Conservation (phyloP, 805 yeast species). For the Candida pseudofarinosa region DNA sequence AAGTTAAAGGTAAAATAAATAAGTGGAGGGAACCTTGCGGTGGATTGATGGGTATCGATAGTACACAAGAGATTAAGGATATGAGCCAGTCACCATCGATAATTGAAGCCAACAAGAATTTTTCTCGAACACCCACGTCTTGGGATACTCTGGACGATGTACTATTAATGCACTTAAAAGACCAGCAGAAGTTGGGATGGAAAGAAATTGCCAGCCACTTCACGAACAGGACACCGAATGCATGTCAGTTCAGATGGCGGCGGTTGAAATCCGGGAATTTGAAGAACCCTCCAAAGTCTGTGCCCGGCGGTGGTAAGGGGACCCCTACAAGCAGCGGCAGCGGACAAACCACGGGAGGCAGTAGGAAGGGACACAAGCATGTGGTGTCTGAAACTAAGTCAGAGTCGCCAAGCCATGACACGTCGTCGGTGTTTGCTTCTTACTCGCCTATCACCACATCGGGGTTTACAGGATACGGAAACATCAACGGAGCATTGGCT, state of each 20-base stretch:
- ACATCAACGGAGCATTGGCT: conserved; percentile 39
- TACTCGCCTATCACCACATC: conserved; percentile 33
- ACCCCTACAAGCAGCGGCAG: conserved; percentile 1
- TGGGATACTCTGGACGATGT: conserved; percentile 48
- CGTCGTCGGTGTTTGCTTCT: conserved; percentile 17
- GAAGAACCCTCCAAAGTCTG: conserved; percentile 41
- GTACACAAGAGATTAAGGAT: neutral
- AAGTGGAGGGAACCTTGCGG: neutral
- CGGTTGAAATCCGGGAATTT: conserved; percentile 41
- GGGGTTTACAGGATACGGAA: conserved; percentile 39
- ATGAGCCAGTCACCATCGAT: neutral
- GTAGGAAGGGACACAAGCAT: conserved; percentile 6
- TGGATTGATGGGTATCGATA: neutral
- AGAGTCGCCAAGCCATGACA: conserved; percentile 4
- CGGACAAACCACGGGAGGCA: neutral
- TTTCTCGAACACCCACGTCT: conserved; percentile 41
- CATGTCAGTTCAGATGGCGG: conserved; percentile 47
- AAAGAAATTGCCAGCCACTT: conserved; percentile 43
- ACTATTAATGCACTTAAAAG: conserved; percentile 43
- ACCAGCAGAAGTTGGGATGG: conserved; percentile 45
- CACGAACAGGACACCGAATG: conserved; percentile 43
- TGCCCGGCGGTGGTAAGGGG: conserved; percentile 7
- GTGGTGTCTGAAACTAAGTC: neutral
- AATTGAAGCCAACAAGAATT: conserved; percentile 17
- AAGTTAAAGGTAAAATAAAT: neutral